phyloP scores from a whole-genome alignment of 2,329 filamentous ascomycete genomes.

The Epichloe brachyelytri region DNA sequence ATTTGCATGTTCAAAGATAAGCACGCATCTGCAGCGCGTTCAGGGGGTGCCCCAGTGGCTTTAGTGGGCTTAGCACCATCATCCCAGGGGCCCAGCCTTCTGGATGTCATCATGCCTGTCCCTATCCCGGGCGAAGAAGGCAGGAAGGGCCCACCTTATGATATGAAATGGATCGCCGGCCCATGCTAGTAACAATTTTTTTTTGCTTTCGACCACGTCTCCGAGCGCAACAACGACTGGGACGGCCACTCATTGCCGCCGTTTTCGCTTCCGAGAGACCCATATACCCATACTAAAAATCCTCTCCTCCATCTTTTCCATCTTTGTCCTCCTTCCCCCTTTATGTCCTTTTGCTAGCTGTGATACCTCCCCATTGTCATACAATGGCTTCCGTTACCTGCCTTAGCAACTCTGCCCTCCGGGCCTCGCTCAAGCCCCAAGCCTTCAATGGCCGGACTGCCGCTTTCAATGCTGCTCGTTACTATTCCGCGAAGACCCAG shows the following conservation, averaged over 20 bases:
- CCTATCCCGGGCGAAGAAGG: neutral
- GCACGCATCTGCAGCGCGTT: no score
- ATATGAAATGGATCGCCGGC: conserved; percentile 3
- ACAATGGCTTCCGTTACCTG: conserved; percentile 75
- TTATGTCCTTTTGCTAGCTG: neutral
- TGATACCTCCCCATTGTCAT: conserved; percentile 14
- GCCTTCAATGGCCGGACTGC: conserved; percentile 55
- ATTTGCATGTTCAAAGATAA: no score
- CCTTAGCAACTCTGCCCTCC: conserved; percentile 69
- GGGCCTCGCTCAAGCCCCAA: conserved; percentile 57
- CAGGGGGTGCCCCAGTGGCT: neutral
- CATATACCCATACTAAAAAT: conserved; percentile 14
- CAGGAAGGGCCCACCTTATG: conserved; percentile 1
- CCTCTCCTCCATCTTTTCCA: conserved; percentile 21
- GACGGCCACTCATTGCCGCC: neutral
- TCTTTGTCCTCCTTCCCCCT: conserved; percentile 14
- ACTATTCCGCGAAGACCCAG: conserved; percentile 88
- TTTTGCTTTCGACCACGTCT: conserved; percentile 1
- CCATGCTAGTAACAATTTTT: conserved; percentile 3
- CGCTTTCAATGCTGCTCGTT: conserved; percentile 72
- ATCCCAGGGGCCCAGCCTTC: no score
- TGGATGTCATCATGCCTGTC: neutral
- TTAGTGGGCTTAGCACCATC: neutral
- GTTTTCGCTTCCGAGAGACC: conserved; percentile 3
- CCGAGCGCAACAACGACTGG: neutral